These are phyloP conservation scores for Neoascochyta sp. DNA, from an alignment of 2,329 filamentous ascomycete genomes.

Conservation along the genomic window DNA sequence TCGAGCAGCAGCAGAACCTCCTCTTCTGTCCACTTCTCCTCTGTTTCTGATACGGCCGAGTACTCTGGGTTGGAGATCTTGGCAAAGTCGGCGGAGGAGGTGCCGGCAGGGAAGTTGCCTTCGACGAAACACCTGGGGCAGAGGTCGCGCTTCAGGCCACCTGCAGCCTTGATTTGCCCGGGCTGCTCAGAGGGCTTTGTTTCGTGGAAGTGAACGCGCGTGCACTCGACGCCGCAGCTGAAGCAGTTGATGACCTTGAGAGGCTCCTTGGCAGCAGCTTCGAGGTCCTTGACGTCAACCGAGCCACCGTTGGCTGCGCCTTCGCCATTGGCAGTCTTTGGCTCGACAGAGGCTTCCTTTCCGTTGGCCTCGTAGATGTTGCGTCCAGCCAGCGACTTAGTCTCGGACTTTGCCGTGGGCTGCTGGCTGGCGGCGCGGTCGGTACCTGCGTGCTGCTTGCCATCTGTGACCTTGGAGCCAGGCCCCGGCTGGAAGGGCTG, in stretches of 20 bases:
- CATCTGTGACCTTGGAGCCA: constrained; percentile 59
- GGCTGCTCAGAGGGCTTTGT: constrained; percentile 55
- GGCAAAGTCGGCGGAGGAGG: constrained; percentile 74
- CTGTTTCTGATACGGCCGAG: constrained; percentile 71
- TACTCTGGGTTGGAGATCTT: constrained; percentile 88
- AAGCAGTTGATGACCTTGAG: constrained; percentile 75
- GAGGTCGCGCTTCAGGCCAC: constrained; percentile 73
- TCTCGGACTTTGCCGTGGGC: constrained; percentile 68
- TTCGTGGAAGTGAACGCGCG: constrained; percentile 66
- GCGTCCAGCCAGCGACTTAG: constrained; percentile 88
- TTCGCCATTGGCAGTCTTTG: constrained; percentile 61
- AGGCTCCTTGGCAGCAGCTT: constrained; percentile 57
- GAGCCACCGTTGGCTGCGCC: constrained; percentile 62
- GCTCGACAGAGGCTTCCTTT: constrained; percentile 70
- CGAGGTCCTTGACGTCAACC: constrained; percentile 62
- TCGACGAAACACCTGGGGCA: constrained; percentile 90
- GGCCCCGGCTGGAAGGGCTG: constrained; percentile 93
- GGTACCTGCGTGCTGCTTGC: constrained; percentile 63
- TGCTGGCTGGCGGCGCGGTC: constrained; percentile 66
- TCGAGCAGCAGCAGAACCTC: constrained; percentile 88
- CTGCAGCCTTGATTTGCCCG: constrained; percentile 50
- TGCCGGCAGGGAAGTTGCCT: constrained; percentile 74
- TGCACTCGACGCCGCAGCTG: constrained; percentile 89
- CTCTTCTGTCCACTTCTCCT: constrained; percentile 85
- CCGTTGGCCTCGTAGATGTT: constrained; percentile 94